Conservation (phyloP, 2,329 filamentous ascomycete species). For the Penicillium sp. region DNA sequence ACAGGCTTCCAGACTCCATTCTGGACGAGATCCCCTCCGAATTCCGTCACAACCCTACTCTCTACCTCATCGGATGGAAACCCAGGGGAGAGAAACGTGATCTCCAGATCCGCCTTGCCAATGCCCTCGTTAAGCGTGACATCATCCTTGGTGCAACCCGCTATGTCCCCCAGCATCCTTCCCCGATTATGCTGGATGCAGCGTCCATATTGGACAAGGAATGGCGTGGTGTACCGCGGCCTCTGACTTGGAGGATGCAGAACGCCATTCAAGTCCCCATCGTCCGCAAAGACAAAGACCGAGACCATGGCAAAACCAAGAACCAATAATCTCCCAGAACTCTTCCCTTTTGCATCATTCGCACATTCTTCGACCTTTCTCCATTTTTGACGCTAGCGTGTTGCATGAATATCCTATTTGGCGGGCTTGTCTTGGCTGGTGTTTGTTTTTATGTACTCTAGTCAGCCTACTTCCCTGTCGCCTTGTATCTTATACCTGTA, state of each 20-base stretch:
- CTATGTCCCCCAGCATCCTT: constrained; percentile 18
- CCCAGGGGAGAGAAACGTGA: constrained; percentile 17
- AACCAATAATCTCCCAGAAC: background rate
- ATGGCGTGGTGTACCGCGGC: constrained; percentile 23
- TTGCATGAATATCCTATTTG: constrained; percentile 15
- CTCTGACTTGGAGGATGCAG: constrained; percentile 26
- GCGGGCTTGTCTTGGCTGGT: constrained; percentile 7
- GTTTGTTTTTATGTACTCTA: constrained; percentile 8
- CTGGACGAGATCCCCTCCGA: constrained; percentile 20
- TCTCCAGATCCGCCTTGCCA: constrained; percentile 23
- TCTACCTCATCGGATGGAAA: constrained; percentile 19
- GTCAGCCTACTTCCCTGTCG: constrained; percentile 1
- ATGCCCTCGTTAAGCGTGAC: constrained; percentile 25
- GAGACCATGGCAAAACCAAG: background rate
- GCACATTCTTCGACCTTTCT: background rate
- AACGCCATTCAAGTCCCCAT: constrained; percentile 30
- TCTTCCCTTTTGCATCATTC: background rate
- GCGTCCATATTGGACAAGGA: constrained; percentile 28
- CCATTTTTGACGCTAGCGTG: constrained; percentile 16
- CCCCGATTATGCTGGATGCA: constrained; percentile 31
- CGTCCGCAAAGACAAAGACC: constrained; percentile 4
- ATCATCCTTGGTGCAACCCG: constrained; percentile 15
- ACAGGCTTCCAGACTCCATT: constrained; percentile 9
- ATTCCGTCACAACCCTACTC: constrained; percentile 22
- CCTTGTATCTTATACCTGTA: constrained; percentile 16